phyloP scores from a whole-genome alignment of 805 yeast species.

The Wilhelminamyces savonicus region DNA sequence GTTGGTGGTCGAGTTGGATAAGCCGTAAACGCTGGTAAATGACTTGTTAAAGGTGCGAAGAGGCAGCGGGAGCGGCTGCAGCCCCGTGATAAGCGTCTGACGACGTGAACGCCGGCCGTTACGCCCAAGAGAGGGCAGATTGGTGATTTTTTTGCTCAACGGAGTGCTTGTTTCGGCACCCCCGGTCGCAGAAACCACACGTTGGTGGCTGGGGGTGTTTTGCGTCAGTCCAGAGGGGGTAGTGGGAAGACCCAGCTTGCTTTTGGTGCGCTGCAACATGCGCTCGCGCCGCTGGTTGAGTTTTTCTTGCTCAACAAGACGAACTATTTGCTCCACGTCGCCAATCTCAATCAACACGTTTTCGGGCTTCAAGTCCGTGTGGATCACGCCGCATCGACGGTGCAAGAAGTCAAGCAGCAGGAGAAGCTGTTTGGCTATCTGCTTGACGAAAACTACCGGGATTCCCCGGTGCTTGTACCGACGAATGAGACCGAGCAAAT shows the following conservation, averaged over 20 bases:
- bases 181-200: background rate
- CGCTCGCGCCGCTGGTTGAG: slow-evolving; percentile 5
- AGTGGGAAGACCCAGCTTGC: slow-evolving; percentile 2
- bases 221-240: slow-evolving; percentile 2
- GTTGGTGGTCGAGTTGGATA: slow-evolving; percentile 32
- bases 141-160: slow-evolving; percentile 5
- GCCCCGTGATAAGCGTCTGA: slow-evolving; percentile 76
- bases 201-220: slow-evolving; percentile 1
- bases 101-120: slow-evolving; percentile 55
- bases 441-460: slow-evolving; percentile 72
- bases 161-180: background rate
- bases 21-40: slow-evolving; percentile 29
- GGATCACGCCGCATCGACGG: slow-evolving; percentile 67
- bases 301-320: slow-evolving; percentile 51
- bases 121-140: slow-evolving; percentile 34
- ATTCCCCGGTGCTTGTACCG: slow-evolving; percentile 73
- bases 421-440: slow-evolving; percentile 71
- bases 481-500: slow-evolving; percentile 75
- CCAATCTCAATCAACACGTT: slow-evolving; percentile 76
- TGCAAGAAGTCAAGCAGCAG: slow-evolving; percentile 69
- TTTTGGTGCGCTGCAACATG: slow-evolving; percentile 11
- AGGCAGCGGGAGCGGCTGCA: slow-evolving; percentile 91
- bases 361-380: slow-evolving; percentile 70
- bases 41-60: slow-evolving; percentile 50
- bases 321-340: slow-evolving; percentile 73